Evolutionary conservation across 2,329 filamentous ascomycete species (phyloP), one percentile per base, ranked within the genome.

Genomic region (Tolypocladium nubicola): DNA sequence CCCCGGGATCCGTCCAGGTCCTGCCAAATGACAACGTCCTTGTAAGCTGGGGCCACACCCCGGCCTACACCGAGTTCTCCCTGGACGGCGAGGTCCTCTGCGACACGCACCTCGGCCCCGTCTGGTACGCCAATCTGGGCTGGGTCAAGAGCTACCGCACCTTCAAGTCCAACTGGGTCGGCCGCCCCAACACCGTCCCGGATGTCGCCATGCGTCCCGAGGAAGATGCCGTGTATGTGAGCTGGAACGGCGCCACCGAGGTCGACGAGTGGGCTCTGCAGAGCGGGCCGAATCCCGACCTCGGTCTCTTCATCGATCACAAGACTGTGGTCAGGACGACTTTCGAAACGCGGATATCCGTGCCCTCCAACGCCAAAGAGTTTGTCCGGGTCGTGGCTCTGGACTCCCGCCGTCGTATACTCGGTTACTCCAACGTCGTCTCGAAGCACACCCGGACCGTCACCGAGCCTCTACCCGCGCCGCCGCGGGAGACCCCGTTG

Each of bases 11-110:
- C n/a, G 76, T 79, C 38, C 82, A 86, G 61, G 63, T 81, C 7
- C 72, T 85, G 4, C 40, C 53, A 0, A 76, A 77, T 55, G 78
- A 78, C 39, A 79, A 82, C 58, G 75, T 76, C 8, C 68, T 85
- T 47, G 76, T 85, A 39, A 79, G 80, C 60, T 85, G 81, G 81
- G 81, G 82, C 5, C 75, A 73, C 0, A 73, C 75, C 21, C 76
- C 76, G 0, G 75, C 75, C 3, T 63, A 77, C 26, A 80, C 76
- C 8, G 77, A 78, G 61, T 75, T 79, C 62, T 71, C 71, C 0
- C 62, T 69, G 1, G 73, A 77, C n/a, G 81, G 81, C 10, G 67
- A 73, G 10, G 65, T 77, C 4, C 69, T 84, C 21, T 82, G 82
- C 71, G 78, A 84, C 58, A 73, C 72, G 3, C 78, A 79, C 62